Base-by-base conservation (phyloP, 352 stramenopile species). In the Discostella stelligera region DNA sequence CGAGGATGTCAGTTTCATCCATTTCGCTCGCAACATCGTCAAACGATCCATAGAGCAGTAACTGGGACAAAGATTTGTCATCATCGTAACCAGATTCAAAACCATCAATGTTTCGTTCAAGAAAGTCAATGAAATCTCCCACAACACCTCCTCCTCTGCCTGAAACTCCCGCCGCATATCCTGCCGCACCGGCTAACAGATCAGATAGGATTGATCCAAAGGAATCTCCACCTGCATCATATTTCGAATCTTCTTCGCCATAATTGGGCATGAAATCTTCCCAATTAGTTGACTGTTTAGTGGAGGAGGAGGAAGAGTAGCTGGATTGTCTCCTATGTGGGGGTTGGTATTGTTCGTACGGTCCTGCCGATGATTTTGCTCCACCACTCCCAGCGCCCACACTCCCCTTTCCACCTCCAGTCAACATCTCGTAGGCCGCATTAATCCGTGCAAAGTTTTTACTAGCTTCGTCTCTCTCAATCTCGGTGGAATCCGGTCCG, bases 241-340 rank as follows among this genome's bases (percentile, higher is more conserved):
- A 93, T 11, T 85, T 73, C 53, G 74, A 23, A 71, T 92, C 74
- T 60, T 86, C 66, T 27, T 82, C 69, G 25, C 77, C 56, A 59
- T 89, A 89, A n/a, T 90, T 86, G 7, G 87, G 87, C 79, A 93
- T 91, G 65, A 80, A 93, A 72, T 93, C 87, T 71, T 75, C 72
- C 85, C 85, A 91, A 71, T 90, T 84, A 9, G 69, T 83, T 18
- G 78, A 87, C 37, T 44, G 7, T 63, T 67, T 44, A 8, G 58
- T 11, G 14, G 50, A 71, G 0, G 72, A 77, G 52, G 59, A 78
- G 13, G 76, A 84, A 13, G 62, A 68, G 21, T 75, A 81, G 30
- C 52, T 39, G n/a, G 58, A 60, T 53, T 39, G 18, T 68, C 75
- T 23, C 61, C 67, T 62, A 66, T 82, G 82, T 66, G 61, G 78